Percentiles rank a stretch among this genome's conserved stretches.
phyloP scores from a whole-genome alignment of 805 yeast species.

The Saturnispora serradocipensis region DNA sequence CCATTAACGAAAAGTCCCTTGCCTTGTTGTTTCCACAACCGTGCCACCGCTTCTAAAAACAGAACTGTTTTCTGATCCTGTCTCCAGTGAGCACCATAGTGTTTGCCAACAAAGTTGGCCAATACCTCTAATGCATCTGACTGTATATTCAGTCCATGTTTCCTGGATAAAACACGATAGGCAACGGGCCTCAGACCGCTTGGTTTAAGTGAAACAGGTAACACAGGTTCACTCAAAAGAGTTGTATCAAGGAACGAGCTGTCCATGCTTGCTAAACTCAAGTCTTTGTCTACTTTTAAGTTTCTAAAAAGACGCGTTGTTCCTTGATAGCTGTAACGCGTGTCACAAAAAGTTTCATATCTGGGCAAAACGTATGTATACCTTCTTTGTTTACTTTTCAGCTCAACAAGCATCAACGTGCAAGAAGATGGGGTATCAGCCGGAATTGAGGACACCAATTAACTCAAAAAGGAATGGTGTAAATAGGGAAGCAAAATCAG shows the following conservation, averaged over 20 bases:
- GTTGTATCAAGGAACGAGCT: conserved; percentile 11
- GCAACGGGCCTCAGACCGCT: conserved; percentile 86
- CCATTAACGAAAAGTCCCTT: conserved; percentile 82
- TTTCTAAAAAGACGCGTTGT: neutral
- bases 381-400: neutral
- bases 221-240: conserved; percentile 28
- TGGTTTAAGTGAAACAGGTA: conserved; percentile 74
- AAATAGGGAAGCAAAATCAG: neutral
- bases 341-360: neutral
- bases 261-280: conserved; percentile 3
- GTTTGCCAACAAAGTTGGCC: conserved; percentile 65
- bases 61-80: conserved; percentile 45
- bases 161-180: conserved; percentile 80
- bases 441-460: conserved; percentile 1
- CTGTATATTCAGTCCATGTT: conserved; percentile 84
- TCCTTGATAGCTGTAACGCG: neutral
- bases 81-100: conserved; percentile 84
- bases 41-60: conserved; percentile 69
- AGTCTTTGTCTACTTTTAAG: neutral
- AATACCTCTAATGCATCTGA: conserved; percentile 70
- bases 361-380: neutral
- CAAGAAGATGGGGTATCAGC: neutral
- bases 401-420: neutral
- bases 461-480: neutral
- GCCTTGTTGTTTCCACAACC: conserved; percentile 81